These are phyloP conservation scores for Groenewaldozyma auringiensis DNA, from an alignment of 1,139 yeast species.

Conservation along the genomic window DNA sequence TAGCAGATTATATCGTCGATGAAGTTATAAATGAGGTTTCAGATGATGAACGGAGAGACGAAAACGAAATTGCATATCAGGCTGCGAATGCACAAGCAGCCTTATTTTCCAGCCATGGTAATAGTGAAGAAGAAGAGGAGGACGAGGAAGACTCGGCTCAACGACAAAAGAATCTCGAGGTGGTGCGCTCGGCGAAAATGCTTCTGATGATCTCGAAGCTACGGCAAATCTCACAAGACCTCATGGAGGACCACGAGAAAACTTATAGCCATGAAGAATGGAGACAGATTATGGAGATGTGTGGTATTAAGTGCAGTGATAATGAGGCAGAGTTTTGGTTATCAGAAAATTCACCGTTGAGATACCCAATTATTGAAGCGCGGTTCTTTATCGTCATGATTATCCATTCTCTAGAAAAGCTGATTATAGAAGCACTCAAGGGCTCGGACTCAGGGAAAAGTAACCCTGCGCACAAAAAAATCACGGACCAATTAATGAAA, in stretches of 20 bases:
- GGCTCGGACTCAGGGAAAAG: neutral
- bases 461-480: no score
- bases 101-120: neutral
- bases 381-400: conserved; percentile 48
- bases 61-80: neutral
- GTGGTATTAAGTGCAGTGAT: conserved; percentile 20
- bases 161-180: neutral
- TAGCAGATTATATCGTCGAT: conserved; percentile 8
- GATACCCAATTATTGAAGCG: conserved; percentile 61
- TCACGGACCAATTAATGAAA: no score
- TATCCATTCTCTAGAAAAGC: conserved; percentile 32
- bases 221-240: conserved; percentile 15
- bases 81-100: neutral
- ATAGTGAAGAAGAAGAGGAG: neutral
- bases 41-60: neutral
- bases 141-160: neutral
- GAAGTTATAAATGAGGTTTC: conserved; percentile 9
- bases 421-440: neutral
- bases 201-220: conserved; percentile 25
- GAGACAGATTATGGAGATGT: conserved; percentile 32
- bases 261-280: conserved; percentile 41
- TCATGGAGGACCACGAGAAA: conserved; percentile 31
- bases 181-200: conserved; percentile 15
- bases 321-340: conserved; percentile 40
- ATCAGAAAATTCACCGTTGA: conserved; percentile 54